Conservation (phyloP, 352 stramenopile genomes). For the Thalassiosira hispida region DNA sequence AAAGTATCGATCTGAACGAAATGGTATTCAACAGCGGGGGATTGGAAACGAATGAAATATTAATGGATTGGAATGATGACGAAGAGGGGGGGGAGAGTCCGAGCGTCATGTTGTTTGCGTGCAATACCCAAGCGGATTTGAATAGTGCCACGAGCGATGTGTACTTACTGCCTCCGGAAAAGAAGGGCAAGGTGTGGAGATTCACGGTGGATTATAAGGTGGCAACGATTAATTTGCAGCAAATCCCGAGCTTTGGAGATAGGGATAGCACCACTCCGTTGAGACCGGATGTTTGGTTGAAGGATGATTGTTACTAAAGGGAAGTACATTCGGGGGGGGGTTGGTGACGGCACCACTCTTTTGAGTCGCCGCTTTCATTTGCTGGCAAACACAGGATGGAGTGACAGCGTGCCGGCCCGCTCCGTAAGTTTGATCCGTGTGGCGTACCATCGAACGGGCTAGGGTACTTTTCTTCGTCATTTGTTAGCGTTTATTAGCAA, state of each 20-base stretch:
- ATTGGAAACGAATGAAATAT: conserved; percentile 51
- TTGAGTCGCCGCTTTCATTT: no score
- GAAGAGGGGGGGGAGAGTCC: background rate
- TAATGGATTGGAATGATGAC: conserved; percentile 36
- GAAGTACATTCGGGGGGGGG: no score
- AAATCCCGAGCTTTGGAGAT: conserved; percentile 28
- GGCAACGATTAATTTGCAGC: conserved; percentile 38
- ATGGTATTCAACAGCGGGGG: conserved; percentile 47
- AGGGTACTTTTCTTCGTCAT: no score
- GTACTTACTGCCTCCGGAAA: conserved; percentile 28
- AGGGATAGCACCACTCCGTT: conserved; percentile 27
- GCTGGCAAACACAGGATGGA: no score
- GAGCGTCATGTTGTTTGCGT: conserved; percentile 27
- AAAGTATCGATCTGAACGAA: conserved; percentile 4
- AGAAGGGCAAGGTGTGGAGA: conserved; percentile 32
- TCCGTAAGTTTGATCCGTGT: no score
- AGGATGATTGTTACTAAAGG: conserved; percentile 39
- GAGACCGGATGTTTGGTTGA: conserved; percentile 51
- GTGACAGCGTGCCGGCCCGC: no score
- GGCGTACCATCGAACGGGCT: no score
- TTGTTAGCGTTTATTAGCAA: no score
- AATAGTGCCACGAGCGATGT: conserved; percentile 40
- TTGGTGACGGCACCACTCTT: no score
- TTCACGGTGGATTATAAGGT: conserved; percentile 54
- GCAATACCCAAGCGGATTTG: conserved; percentile 36